These are phyloP conservation scores for Chondrus crispus DNA, from an alignment of 23 red algal species.

Conservation along the genomic window DNA sequence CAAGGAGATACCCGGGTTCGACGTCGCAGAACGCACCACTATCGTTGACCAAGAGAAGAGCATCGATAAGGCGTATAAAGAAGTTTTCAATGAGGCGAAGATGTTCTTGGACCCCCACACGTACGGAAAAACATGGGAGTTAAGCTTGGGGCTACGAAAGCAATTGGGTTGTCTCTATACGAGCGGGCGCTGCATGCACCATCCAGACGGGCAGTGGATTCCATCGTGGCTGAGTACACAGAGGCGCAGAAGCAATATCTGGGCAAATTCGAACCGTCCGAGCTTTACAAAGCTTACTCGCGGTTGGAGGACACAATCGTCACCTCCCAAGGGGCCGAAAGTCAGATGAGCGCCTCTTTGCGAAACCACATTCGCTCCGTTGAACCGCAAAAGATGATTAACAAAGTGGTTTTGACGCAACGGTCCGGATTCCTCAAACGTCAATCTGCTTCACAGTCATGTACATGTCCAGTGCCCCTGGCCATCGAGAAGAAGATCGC, in stretches of 20 bases:
- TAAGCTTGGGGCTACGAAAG: neutral
- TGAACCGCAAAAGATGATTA: neutral
- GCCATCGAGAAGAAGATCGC: neutral
- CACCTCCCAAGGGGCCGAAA: neutral
- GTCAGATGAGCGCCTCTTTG: neutral
- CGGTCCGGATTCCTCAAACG: neutral
- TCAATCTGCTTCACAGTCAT: neutral
- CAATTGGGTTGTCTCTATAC: neutral
- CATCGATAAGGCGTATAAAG: slow-evolving; percentile 16
- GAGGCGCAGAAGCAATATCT: neutral
- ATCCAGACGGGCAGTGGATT: neutral
- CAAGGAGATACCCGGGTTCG: slow-evolving; percentile 9
- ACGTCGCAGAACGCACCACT: neutral
- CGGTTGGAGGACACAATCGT: neutral
- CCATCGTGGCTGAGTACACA: neutral
- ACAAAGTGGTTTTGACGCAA: neutral
- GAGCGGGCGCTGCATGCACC: neutral
- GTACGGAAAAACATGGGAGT: slow-evolving; percentile 34
- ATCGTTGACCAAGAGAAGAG: slow-evolving; percentile 35
- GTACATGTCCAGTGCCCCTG: neutral
- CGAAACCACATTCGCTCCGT: neutral
- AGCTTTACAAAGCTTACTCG: neutral
- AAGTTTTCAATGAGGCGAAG: slow-evolving; percentile 18
- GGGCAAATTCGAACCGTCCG: neutral
- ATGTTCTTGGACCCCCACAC: slow-evolving; percentile 23